These are phyloP conservation scores for Aspergillus spinulosporus DNA, from an alignment of 2,329 filamentous ascomycete genomes.

Conservation along the genomic window DNA sequence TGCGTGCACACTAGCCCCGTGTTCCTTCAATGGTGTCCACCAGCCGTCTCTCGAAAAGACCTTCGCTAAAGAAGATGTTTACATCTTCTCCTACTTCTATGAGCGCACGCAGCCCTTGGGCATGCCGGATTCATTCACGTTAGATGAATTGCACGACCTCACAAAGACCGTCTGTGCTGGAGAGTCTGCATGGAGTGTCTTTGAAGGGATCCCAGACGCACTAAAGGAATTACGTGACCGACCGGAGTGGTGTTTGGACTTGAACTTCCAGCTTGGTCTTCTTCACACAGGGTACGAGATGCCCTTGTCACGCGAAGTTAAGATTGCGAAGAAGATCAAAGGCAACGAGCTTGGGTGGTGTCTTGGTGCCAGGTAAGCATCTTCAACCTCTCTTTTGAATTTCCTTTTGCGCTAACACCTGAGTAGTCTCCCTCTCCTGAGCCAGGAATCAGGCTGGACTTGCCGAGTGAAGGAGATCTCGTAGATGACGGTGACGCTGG, in stretches of 20 bases:
- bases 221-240: conserved; percentile 76
- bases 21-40: conserved; percentile 96
- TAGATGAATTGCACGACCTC: conserved; percentile 84
- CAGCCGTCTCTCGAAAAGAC: conserved; percentile 91
- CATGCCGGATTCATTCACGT: conserved; percentile 96
- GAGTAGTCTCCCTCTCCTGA: conserved; percentile 75
- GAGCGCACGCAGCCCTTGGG: conserved; percentile 91
- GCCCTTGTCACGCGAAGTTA: conserved; percentile 93
- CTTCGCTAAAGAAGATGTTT: conserved; percentile 86
- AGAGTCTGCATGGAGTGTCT: conserved; percentile 74
- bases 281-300: conserved; percentile 97
- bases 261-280: conserved; percentile 94
- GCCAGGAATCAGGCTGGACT: conserved; percentile 80
- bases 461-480: conserved; percentile 79
- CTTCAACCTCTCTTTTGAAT: conserved; percentile 11
- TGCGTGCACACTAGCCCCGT: conserved; percentile 79
- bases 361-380: conserved; percentile 81
- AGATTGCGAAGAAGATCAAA: conserved; percentile 98
- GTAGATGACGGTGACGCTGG: conserved; percentile 21
- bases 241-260: conserved; percentile 88
- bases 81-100: conserved; percentile 97
- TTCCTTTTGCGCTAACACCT: conserved; percentile 24
- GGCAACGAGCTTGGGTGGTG: conserved; percentile 97
- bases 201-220: conserved; percentile 72
- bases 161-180: conserved; percentile 82